Conservation (phyloP, 345 rosid species). For the Excoecaria agallocha region DNA sequence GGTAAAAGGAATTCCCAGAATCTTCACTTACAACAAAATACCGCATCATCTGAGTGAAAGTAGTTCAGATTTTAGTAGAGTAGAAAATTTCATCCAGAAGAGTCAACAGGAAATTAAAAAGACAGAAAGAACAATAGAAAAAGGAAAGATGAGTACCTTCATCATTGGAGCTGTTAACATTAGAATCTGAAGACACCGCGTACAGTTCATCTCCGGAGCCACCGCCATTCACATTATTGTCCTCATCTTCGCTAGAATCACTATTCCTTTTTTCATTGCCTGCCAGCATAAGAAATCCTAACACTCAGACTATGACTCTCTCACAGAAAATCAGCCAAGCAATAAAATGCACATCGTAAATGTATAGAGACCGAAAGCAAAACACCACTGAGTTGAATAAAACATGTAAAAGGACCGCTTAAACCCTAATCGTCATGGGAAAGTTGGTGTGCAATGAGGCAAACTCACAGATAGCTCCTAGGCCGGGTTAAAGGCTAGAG, state of each 20-base stretch:
- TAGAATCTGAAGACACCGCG: slow-evolving; percentile 33
- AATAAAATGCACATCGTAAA: neutral
- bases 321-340: neutral
- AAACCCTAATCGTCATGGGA: neutral
- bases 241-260: neutral
- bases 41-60: neutral
- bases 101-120: neutral
- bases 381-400: neutral
- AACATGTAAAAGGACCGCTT: neutral
- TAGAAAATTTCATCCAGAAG: neutral
- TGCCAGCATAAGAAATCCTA: neutral
- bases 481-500: no score
- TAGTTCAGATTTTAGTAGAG: neutral
- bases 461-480: no score
- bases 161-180: slow-evolving; percentile 2
- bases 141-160: slow-evolving; percentile 5
- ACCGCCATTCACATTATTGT: neutral
- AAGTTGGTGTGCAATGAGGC: no score
- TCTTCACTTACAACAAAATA: neutral
- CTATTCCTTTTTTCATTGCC: neutral
- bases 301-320: neutral
- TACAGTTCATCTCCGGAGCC: slow-evolving; percentile 20
- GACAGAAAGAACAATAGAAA: neutral
- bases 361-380: neutral
- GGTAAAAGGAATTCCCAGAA: neutral